These are phyloP conservation scores for Sclerotinia subarctica DNA, from an alignment of 2,329 filamentous ascomycete species.

Conservation along the genomic window DNA sequence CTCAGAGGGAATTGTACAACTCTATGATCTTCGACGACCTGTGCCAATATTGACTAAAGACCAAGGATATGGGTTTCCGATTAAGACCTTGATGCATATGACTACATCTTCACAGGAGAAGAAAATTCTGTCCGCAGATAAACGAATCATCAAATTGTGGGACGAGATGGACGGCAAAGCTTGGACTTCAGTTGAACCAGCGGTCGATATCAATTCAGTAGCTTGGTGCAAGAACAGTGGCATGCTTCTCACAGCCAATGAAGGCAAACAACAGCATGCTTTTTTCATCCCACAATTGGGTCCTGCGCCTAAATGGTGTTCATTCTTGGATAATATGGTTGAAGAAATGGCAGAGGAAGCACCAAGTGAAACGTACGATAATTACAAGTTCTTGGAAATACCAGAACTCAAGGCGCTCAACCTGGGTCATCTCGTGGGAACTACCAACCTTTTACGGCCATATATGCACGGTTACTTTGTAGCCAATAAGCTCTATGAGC, in stretches of 20 bases:
- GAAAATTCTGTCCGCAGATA: constrained; percentile 89
- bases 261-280: constrained; percentile 89
- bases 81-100: constrained; percentile 76
- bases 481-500: constrained; percentile 89
- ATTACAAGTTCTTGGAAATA: constrained; percentile 95
- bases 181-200: constrained; percentile 94
- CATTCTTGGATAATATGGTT: constrained; percentile 94
- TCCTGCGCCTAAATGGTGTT: constrained; percentile 91
- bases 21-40: constrained; percentile 89
- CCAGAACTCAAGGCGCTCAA: constrained; percentile 83
- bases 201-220: constrained; percentile 91
- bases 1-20: constrained; percentile 81
- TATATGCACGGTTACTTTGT: constrained; percentile 99
- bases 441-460: constrained; percentile 82
- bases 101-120: constrained; percentile 72
- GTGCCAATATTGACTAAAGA: constrained; percentile 85
- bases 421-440: constrained; percentile 83
- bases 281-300: constrained; percentile 95
- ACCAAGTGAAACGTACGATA: constrained; percentile 85
- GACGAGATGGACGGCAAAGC: constrained; percentile 76
- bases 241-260: constrained; percentile 95
- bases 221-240: constrained; percentile 89
- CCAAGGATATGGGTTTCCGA: constrained; percentile 90
- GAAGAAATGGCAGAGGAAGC: constrained; percentile 95
- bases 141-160: constrained; percentile 97